Conservation (phyloP, 257 asterid species). For the Penstemon barbatus region DNA sequence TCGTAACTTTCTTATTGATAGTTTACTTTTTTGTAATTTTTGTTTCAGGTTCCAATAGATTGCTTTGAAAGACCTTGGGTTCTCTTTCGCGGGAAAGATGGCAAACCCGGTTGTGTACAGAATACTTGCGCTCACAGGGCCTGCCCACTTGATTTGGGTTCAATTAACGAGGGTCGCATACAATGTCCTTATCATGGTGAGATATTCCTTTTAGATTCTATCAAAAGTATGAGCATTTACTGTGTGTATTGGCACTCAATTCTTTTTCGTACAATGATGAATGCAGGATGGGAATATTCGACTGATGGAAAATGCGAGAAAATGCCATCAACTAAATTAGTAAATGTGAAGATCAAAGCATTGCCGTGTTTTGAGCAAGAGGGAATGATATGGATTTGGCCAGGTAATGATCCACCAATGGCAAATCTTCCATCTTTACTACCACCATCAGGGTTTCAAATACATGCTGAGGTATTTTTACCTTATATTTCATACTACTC, state of each 20-base stretch:
- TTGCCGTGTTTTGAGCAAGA: slow-evolving; percentile 94
- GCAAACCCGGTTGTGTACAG: slow-evolving; percentile 88
- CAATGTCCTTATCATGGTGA: slow-evolving; percentile 96
- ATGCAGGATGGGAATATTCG: slow-evolving; percentile 92
- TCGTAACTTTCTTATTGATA: no score
- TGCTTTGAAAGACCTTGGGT: slow-evolving; percentile 99
- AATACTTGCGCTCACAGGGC: slow-evolving; percentile 97
- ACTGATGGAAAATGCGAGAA: slow-evolving; percentile 90
- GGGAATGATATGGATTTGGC: slow-evolving; percentile 98
- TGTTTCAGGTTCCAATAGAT: slow-evolving; percentile 73
- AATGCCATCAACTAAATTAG: slow-evolving; percentile 87
- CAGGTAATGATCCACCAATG: slow-evolving; percentile 85
- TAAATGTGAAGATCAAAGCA: slow-evolving; percentile 71
- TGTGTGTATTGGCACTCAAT: no score
- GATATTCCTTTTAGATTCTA: slow-evolving; percentile 10
- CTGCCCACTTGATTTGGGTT: slow-evolving; percentile 90
- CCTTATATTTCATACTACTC: neutral
- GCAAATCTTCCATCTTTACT: slow-evolving; percentile 71
- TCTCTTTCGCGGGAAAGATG: slow-evolving; percentile 86
- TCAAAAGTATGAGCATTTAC: no score
- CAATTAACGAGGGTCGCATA: slow-evolving; percentile 87
- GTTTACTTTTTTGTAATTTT: neutral
- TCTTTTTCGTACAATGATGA: slow-evolving; percentile 9
- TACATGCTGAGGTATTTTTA: slow-evolving; percentile 84
- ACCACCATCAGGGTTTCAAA: slow-evolving; percentile 87